Evolutionary conservation across 176 grass and related monocot species (phyloP).

Genomic region (Sorghum bicolor): Sorghum_bicolor_NCBIv3 NC_012872.2:58656501-58657000

Average conservation of each 20-base stretch:
- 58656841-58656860: not conserved
- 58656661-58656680: too few relatives aligned
- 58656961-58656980: not conserved
- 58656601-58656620: too few relatives aligned
- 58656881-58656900: not conserved
- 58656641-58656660: too few relatives aligned
- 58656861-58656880: not conserved
- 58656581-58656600: too few relatives aligned
- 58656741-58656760: too few relatives aligned
- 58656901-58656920: conserved; percentile 1
- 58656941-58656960: not conserved
- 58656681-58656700: too few relatives aligned
- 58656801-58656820: not conserved
- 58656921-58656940: not conserved
- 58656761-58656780: not conserved
- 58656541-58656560: too few relatives aligned
- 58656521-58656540: too few relatives aligned
- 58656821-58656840: not conserved
- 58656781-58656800: not conserved
- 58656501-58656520: too few relatives aligned
- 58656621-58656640: too few relatives aligned
- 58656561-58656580: too few relatives aligned
- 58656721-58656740: not conserved
- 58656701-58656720: too few relatives aligned
- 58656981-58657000: not conserved